Evolutionary conservation across 805 yeast species (phyloP), one percentile per base, ranked within the genome.

Genomic region (Teunomyces tritomae): DNA sequence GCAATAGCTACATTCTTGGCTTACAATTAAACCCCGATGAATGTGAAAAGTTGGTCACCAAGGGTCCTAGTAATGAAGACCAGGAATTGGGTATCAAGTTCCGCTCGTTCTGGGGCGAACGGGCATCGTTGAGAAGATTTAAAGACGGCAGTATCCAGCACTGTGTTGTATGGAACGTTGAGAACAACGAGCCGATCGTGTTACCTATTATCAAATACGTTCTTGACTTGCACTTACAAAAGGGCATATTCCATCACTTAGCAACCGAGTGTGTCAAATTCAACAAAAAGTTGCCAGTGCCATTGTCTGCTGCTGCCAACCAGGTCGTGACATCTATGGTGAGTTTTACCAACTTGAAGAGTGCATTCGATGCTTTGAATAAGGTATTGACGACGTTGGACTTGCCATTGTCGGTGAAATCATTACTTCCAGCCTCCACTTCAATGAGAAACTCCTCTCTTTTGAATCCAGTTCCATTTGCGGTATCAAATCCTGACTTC

Each of bases 61-160:
- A 83, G 59, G 97, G 97, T 1, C 97, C 98, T 8, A 68, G 73
- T 33, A 82, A 84, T 53, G 63, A 59, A 39, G 79, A 79, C 34
- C 76, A 79, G 34, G 86, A 81, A 28, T 70, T 71, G 36, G 82
- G 76, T 11, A 70, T 78, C 5, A 74, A 77, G 46, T 94, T 94
- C 71, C 80, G 87, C 55, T 70, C 80, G 5, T 91, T 94, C 61
- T 94, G 99, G 99, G 97, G 97, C 8, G 61, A 78, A 8, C 85
- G 81, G 54, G 83, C 96, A 0, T 88, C 94, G 10, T 74, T 94
- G 47, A 82, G 99, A 73, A 82, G 94, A 63, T 94, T 92, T 71
- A 90, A 88, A 61, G 96, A 94, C 67, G 97, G 97, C 33, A 75
- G 85, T 3, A 90, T 94, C 50, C 84, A 82, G 52, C 95, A 94